Evolutionary conservation across 257 asterid genomes (phyloP), one percentile per base, ranked within the genome.

Genomic region (Striga asiatica): DNA sequence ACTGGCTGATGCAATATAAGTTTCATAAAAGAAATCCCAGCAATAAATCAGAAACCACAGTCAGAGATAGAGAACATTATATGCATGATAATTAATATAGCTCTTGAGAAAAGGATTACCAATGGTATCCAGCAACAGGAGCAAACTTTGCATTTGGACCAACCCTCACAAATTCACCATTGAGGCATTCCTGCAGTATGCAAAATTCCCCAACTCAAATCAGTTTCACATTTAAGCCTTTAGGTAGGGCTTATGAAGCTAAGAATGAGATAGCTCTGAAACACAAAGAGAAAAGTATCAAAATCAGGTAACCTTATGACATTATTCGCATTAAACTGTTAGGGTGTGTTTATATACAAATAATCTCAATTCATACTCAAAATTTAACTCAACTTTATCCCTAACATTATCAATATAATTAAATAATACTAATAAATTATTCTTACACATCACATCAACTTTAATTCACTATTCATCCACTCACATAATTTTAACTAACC

Each of bases 111-210:
- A 51, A 12, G 34, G 34, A 73, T 8, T 78, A 84, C 98, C 98
- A 91, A 61, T 91, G 98, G 55, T 82, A 84, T 76, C 97, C 98
- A 59, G 97, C 95, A 65, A 88, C 93, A 11, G 98, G 97, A 70
- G 93, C 58, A 71, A 87, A 81, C 76, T 80, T 91, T 21, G 94
- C 83, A 72, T 91, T 91, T 7, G 97, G 93, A 39, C 97, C 98
- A 59, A 91, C 89, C 73, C 97, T 74, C 63, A 87, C 97, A 77
- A 91, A 91, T 74, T 87, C 97, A 50, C 98, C 98, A 71, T 82
- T 78, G 56, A 92, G 88, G 76, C 97, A 88, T 59, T 84, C 94
- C 98, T 91, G 82, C 66, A 66, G 54, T 14, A 34, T 18, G 58
- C 58, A 9, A 45, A 8, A 23, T 42, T 22, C 22, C 3, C 11